A percentile compares a stretch with the other conserved stretches of the same genome.
Evolutionary conservation across 1,284 basidiomycete genomes (phyloP).

Genomic region (Microbotryum silenes-acaulis): DNA sequence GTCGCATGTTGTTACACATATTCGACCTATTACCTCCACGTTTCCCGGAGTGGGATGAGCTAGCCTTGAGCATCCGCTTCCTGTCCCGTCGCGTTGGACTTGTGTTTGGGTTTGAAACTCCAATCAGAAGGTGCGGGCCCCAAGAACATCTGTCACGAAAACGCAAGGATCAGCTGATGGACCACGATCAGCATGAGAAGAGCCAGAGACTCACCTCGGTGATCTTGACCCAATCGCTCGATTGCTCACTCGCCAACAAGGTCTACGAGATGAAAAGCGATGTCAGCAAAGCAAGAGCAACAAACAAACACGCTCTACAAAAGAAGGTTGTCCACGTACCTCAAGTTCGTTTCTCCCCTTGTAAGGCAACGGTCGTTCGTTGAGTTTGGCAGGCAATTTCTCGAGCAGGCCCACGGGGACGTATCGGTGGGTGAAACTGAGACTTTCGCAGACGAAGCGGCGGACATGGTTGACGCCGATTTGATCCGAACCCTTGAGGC

Average conservation of each 20-base stretch:
- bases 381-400: slow-evolving; percentile 67
- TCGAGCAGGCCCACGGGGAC: slow-evolving; percentile 91
- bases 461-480: slow-evolving; percentile 83
- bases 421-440: slow-evolving; percentile 93
- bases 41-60: too few relatives aligned
- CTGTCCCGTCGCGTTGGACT: slow-evolving; percentile 53
- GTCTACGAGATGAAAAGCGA: slow-evolving; percentile 52
- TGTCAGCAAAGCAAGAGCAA: background rate
- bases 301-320: background rate
- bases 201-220: slow-evolving; percentile 49
- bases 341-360: slow-evolving; percentile 69
- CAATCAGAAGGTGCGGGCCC: slow-evolving; percentile 55
- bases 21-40: too few relatives aligned
- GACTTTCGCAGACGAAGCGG: slow-evolving; percentile 86
- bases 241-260: slow-evolving; percentile 68
- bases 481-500: slow-evolving; percentile 64
- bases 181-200: too few relatives aligned
- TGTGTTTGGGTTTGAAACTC: slow-evolving; percentile 63
- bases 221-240: slow-evolving; percentile 89
- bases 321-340: slow-evolving; percentile 13
- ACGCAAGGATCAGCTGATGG: too few relatives aligned
- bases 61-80: too few relatives aligned
- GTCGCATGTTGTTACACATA: too few relatives aligned
- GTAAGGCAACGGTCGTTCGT: slow-evolving; percentile 60
- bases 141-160: slow-evolving; percentile 59